A percentile compares a stretch with the other conserved stretches of the same genome.
phyloP scores from a whole-genome alignment of 768 basidiomycete genomes.

The Tephrocybe sp. region DNA sequence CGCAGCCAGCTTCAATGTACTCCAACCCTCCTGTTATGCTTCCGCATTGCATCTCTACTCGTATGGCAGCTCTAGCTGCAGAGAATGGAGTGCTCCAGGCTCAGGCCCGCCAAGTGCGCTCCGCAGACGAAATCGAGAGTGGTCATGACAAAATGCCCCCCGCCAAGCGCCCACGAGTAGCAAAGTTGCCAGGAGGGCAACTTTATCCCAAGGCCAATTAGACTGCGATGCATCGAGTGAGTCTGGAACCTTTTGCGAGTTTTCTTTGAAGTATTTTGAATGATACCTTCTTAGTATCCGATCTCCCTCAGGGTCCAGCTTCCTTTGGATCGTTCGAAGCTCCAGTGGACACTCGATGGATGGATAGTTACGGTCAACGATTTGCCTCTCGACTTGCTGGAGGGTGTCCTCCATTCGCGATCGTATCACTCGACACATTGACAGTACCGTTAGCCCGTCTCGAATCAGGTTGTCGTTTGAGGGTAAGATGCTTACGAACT shows the following conservation, averaged over 20 bases:
- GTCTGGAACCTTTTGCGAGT: conserved; percentile 25
- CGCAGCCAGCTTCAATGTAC: conserved; percentile 82
- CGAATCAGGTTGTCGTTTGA: conserved; percentile 77
- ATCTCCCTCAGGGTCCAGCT: conserved; percentile 85
- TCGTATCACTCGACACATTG: conserved; percentile 77
- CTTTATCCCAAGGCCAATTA: conserved; percentile 88
- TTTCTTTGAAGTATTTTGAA: not conserved
- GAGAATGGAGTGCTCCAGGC: conserved; percentile 49
- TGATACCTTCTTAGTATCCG: conserved; percentile 81
- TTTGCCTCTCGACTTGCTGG: conserved; percentile 77
- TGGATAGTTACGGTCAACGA: conserved; percentile 75
- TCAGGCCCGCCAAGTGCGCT: conserved; percentile 72
- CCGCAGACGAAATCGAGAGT: conserved; percentile 82
- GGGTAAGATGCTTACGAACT: conserved; percentile 87
- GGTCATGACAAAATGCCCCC: conserved; percentile 65
- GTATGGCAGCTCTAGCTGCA: conserved; percentile 60
- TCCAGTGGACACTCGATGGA: conserved; percentile 94
- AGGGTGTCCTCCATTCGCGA: conserved; percentile 92
- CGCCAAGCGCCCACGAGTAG: conserved; percentile 85
- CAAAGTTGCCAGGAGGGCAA: conserved; percentile 82
- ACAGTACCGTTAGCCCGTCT: conserved; percentile 77
- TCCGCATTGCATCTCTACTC: conserved; percentile 72
- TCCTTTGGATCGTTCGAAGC: conserved; percentile 77
- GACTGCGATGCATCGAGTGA: conserved; percentile 84
- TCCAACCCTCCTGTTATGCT: conserved; percentile 69